Conservation (phyloP, 2,329 filamentous ascomycete genomes). For the Arachnopeziza araneosa region DNA sequence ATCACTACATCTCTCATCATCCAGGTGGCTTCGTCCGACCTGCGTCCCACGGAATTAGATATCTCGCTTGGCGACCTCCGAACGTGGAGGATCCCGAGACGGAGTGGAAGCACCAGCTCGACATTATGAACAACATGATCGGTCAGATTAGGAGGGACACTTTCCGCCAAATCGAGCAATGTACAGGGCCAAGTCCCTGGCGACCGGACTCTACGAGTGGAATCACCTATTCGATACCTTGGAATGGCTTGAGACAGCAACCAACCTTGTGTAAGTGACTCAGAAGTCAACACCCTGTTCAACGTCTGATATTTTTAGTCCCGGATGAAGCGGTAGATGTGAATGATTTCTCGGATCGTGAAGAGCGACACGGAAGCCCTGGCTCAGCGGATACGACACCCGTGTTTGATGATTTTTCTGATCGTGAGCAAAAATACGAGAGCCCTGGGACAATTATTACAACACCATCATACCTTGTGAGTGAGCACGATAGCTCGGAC, state of each 20-base stretch:
- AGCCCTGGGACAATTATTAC: background rate
- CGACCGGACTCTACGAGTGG: constrained; percentile 26
- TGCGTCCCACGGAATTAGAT: constrained; percentile 36
- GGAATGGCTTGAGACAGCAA: background rate
- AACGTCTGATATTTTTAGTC: background rate
- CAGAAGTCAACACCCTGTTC: background rate
- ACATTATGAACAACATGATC: constrained; percentile 28
- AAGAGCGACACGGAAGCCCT: background rate
- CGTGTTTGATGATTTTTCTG: background rate
- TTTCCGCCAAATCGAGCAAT: constrained; percentile 22
- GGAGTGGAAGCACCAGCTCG: constrained; percentile 14
- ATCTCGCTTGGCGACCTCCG: constrained; percentile 37
- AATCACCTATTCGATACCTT: constrained; percentile 9
- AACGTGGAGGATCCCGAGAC: constrained; percentile 2
- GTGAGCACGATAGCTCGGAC: background rate
- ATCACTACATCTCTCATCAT: constrained; percentile 39
- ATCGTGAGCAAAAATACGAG: background rate
- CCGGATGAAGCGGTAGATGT: background rate
- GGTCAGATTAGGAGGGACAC: constrained; percentile 20
- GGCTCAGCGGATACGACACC: too few relatives aligned
- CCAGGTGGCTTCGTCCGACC: constrained; percentile 23
- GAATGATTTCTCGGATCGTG: background rate
- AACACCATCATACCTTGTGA: background rate
- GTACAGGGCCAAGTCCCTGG: constrained; percentile 16
- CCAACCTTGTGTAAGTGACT: background rate